Percentiles rank a stretch among this genome's conserved stretches.
These are phyloP conservation scores for Millerozyma miso DNA, from an alignment of 805 yeast genomes.

Conservation along the genomic window DNA sequence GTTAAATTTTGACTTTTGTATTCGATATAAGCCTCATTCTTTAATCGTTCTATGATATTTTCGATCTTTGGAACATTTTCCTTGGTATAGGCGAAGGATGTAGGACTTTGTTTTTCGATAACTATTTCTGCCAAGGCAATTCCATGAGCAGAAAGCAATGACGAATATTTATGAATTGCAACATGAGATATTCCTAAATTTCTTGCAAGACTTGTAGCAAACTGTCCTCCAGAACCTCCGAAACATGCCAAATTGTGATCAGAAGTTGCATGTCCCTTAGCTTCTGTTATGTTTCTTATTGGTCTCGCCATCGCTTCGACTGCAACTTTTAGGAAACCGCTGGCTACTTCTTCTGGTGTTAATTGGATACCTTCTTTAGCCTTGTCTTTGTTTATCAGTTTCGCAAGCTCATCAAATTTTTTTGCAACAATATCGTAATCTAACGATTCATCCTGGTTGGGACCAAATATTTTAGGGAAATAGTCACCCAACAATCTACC, in stretches of 20 bases:
- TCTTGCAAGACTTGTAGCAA: conserved; percentile 24
- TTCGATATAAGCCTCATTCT: conserved; percentile 34
- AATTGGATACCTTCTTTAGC: conserved; percentile 12
- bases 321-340: conserved; percentile 32
- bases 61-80: conserved; percentile 34
- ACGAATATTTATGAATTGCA: conserved; percentile 31
- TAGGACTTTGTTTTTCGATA: conserved; percentile 34
- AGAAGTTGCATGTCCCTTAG: conserved; percentile 25
- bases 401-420: conserved; percentile 47
- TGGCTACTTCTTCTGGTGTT: conserved; percentile 30
- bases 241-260: conserved; percentile 32
- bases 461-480: conserved; percentile 83
- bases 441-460: conserved; percentile 63
- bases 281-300: conserved; percentile 33
- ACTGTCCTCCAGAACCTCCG: conserved; percentile 39
- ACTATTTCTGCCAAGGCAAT: conserved; percentile 31
- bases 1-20: conserved; percentile 48
- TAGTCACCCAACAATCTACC: conserved; percentile 71
- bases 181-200: conserved; percentile 25
- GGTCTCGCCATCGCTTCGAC: conserved; percentile 34
- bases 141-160: conserved; percentile 32
- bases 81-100: conserved; percentile 20
- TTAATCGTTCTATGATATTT: conserved; percentile 43
- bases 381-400: conserved; percentile 40
- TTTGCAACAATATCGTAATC: conserved; percentile 39